These are phyloP conservation scores for Madurella mycetomatis DNA, from an alignment of 2,329 filamentous ascomycete species.

Conservation along the genomic window DNA sequence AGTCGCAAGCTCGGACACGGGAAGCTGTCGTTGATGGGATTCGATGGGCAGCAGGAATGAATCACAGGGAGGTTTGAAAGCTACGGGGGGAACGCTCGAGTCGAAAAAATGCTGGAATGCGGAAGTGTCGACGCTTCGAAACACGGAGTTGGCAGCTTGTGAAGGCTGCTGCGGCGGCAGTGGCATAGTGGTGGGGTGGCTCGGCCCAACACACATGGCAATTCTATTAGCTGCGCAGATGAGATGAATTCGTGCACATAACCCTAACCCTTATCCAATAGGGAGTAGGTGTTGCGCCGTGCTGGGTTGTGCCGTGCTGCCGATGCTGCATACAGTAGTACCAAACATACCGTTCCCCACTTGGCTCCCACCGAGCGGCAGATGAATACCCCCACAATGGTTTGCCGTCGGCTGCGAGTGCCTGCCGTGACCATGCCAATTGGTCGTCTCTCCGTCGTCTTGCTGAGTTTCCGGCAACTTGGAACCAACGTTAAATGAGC, in stretches of 20 bases:
- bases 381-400: slow-evolving; percentile 1
- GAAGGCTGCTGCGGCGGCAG: background rate
- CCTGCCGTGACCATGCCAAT: slow-evolving; percentile 17
- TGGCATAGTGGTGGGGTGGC: slow-evolving; percentile 9
- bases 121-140: slow-evolving; percentile 8
- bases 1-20: background rate
- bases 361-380: too few species aligned
- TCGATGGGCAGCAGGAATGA: background rate
- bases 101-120: background rate
- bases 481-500: slow-evolving; percentile 12
- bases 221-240: background rate
- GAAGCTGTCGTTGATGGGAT: background rate
- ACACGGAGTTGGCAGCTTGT: slow-evolving; percentile 16
- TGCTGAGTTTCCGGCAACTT: slow-evolving; percentile 11
- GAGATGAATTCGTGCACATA: too few species aligned
- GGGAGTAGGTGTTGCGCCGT: too few species aligned
- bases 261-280: too few species aligned
- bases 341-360: too few species aligned
- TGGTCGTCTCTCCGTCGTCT: slow-evolving; percentile 6
- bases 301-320: too few species aligned
- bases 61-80: background rate
- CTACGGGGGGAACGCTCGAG: too few species aligned
- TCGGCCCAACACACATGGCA: background rate
- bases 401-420: slow-evolving; percentile 6
- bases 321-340: too few species aligned